Base-by-base conservation (phyloP, 306 rosid genomes). In the Prosopis cineraria region DNA sequence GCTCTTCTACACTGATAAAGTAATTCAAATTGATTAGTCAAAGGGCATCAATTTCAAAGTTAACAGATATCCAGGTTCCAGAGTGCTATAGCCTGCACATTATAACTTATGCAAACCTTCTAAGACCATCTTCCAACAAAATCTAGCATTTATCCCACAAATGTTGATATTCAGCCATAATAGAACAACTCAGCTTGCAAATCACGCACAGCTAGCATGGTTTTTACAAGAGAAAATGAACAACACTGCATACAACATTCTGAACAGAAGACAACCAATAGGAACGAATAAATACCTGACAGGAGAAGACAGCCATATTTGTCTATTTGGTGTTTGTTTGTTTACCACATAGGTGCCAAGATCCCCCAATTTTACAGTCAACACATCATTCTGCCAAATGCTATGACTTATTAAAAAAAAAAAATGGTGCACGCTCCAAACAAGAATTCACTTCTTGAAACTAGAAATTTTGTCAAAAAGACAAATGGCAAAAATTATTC, bases 261-360 rank as follows among this genome's bases (percentile, higher is more conserved):
- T 70, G 25, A 59, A 50, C 0, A 59, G 72, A 12, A 48, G 12
- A 50, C 34, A 68, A 39, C 9, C 3, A 22, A 70, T 4, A 64
- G 44, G 34, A 25, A 34, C 73, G 43, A 65, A 43, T 31, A 24
- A 79, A 78, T 85, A 91, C 98, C 98, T 95, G 81, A 90, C 74
- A 0, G n/a, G 92, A 71, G 94, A 90, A 63, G 92, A 90, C 72
- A 90, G 80, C 94, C 94, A 90, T 73, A 88, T 34, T 79, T 90
- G 94, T 58, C 94, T 88, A 55, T 90, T 90, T 25, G 90, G 94
- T 7, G 90, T 86, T 83, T 90, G 94, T 64, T 88, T 90, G 83
- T 90, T 88, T 90, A 88, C 79, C 5, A 88, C 94, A 67, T 84
- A 88, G 36, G 88, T 90, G 36, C 92, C 90, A n/a, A 69, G 68